These are phyloP conservation scores for Colletotrichum tofieldiae DNA, from an alignment of 2,329 filamentous ascomycete species.

Conservation along the genomic window DNA sequence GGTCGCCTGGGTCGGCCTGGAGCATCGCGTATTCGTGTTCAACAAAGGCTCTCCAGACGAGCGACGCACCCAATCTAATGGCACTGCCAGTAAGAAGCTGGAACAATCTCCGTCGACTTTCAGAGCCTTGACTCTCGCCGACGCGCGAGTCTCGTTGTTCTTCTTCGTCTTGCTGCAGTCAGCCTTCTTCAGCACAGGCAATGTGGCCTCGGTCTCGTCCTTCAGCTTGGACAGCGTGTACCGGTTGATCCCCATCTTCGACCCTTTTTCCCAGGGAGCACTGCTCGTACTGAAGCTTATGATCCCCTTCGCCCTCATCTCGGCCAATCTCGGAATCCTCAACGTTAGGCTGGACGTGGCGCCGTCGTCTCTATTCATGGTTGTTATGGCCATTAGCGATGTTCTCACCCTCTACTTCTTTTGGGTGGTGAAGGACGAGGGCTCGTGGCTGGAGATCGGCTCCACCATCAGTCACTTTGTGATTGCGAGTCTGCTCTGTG, in stretches of 20 bases:
- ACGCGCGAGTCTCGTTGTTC: conserved; percentile 91
- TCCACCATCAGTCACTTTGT: conserved; percentile 96
- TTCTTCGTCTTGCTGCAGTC: conserved; percentile 96
- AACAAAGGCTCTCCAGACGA: not conserved
- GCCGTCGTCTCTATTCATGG: conserved; percentile 92
- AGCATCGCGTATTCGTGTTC: conserved; percentile 75
- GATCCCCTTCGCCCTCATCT: conserved; percentile 93
- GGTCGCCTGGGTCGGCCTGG: conserved; percentile 91
- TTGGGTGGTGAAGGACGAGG: conserved; percentile 96
- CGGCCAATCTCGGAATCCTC: conserved; percentile 92
- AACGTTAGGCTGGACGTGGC: conserved; percentile 88
- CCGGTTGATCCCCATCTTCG: conserved; percentile 91
- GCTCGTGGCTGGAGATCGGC: conserved; percentile 97
- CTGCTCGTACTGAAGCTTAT: conserved; percentile 91
- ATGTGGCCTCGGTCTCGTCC: conserved; percentile 92
- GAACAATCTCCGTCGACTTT: conserved; percentile 48
- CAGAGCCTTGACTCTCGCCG: conserved; percentile 83
- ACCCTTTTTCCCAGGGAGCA: conserved; percentile 91
- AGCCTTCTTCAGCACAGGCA: conserved; percentile 97
- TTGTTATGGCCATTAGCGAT: conserved; percentile 92
- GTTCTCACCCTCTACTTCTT: conserved; percentile 97
- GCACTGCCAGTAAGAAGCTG: not conserved
- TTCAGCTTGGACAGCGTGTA: conserved; percentile 94
- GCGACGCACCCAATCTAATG: not conserved
- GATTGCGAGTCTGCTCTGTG: conserved; percentile 90